Evolutionary conservation across 2,329 filamentous ascomycete genomes (phyloP), one percentile per base, ranked within the genome.

Genomic region (Mycosphaerella sp.): DNA sequence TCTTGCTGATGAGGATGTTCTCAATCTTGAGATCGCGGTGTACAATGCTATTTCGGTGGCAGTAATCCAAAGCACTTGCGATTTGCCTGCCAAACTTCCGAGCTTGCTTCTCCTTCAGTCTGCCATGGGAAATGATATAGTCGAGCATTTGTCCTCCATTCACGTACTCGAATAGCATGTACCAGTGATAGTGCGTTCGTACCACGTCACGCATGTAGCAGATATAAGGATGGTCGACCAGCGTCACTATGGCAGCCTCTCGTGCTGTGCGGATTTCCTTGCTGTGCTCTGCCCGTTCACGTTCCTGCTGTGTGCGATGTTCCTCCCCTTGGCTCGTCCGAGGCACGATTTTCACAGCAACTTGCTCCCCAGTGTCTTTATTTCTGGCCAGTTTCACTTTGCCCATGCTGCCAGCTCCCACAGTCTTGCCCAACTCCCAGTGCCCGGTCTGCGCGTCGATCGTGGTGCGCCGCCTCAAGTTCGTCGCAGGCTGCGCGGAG

Each of bases 61-160:
- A 96, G 73, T 97, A 98, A 71, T 98, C 93, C 54, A 98, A 78
- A 32, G 93, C 90, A 68, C 92, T 96, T 34, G 92, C 90, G 62
- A 98, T 97, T 74, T 98, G 93, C 40, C 93, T 86, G 61, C 89
- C 95, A 71, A 98, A 98, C 71, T 97, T 97, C 66, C 93, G 85
- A 7, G 93, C 93, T 73, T 95, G 92, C 73, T 97, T 97, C 75
- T 98, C 93, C 78, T 97, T 97, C 59, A 98, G 78, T 67, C 95
- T 88, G 55, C 92, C 93, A 67, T 98, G 93, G 3, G 91, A 96
- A 69, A 98, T 98, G 71, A 98, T 98, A 73, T 97, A 98, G 75
- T 98, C 93, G 58, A 98, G 83, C 93, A 98, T 97, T 74, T 98
- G 93, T 14, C 93, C 93, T 45, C 93, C 93, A 68, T 98, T 96